Evolutionary conservation across 257 asterid species (phyloP), one percentile per base, ranked within the genome.

Genomic region (Sherardia arvensis): DNA sequence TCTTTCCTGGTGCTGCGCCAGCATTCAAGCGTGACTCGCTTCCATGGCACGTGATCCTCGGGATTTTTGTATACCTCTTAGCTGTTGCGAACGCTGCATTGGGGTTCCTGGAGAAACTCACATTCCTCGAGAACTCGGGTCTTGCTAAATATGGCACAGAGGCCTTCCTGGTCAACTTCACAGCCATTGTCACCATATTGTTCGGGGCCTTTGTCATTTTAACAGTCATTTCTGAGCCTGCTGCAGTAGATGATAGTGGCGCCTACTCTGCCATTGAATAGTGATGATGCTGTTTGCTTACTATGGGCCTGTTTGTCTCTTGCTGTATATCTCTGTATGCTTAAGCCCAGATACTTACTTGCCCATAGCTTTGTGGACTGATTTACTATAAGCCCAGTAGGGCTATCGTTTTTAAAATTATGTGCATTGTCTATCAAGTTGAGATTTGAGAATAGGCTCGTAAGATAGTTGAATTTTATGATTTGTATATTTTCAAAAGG

Each of bases 11-110:
- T 22, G 99, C 96, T 60, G 49, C 94, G 28, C 20, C 85, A 10
- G 53, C 73, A 25, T 57, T 90, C 3, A 81, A 96, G 68, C 83
- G 88, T 0, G 86, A 69, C 57, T 84, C 94, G 1, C 94, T 93
- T 36, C 99, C 99, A 45, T 93, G 96, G 96, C 99, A 93, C 14
- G 99, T 78, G 21, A 80, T 90, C 21, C 76, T 86, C 4, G 99
- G 99, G 27, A 47, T 72, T 21, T 81, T 84, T 28, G 73, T 93
- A 29, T 93, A 84, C 59, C 54, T 77, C 54, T 70, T 85, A 66
- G 99, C 95, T 3, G 54, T 93, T 61, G 86, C 73, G 22, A 90
- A 85, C 25, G 95, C 97, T 0, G 7, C 84, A 3, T 48, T 87
- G 25, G 99, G 99, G 14, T 83, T 70, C 77, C 97, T 93, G 12